Evolutionary conservation across 805 yeast species (phyloP).

Genomic region (Candida arabinofermentans): DNA sequence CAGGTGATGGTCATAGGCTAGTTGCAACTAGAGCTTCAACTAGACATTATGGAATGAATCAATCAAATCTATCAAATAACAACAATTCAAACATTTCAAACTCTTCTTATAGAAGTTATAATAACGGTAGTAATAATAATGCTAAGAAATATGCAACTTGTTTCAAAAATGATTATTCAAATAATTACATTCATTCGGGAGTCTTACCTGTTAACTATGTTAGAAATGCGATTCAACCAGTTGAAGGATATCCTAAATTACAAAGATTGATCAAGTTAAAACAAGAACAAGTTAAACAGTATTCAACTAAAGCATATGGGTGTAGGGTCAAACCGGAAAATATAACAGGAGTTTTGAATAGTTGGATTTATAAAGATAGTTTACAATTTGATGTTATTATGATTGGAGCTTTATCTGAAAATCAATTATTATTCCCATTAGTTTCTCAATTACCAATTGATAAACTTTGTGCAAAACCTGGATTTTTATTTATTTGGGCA

Average conservation of each 20-base stretch:
- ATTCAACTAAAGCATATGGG: conserved; percentile 66
- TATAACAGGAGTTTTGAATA: conserved; percentile 52
- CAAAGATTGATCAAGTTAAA: conserved; percentile 66
- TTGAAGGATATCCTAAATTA: conserved; percentile 84
- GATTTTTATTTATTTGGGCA: conserved; percentile 85
- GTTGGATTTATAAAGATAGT: conserved; percentile 57
- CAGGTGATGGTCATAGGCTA: conserved; percentile 23
- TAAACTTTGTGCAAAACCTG: conserved; percentile 76
- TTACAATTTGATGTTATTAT: conserved; percentile 83
- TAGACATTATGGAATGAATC: conserved; percentile 7
- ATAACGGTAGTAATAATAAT: conserved; percentile 10
- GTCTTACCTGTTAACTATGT: conserved; percentile 60
- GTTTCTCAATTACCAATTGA: conserved; percentile 66
- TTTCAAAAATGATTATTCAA: conserved; percentile 68
- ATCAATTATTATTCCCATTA: conserved; percentile 61
- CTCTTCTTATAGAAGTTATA: conserved; percentile 5
- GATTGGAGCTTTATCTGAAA: conserved; percentile 82
- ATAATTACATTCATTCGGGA: conserved; percentile 61
- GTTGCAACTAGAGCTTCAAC: conserved; percentile 21
- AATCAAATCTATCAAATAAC: not conserved
- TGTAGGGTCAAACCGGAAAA: conserved; percentile 47
- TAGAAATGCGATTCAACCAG: conserved; percentile 60
- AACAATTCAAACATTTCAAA: conserved; percentile 4
- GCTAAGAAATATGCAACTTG: conserved; percentile 14
- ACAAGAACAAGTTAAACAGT: conserved; percentile 46